Percentiles rank a stretch among this genome's conserved stretches.
These are phyloP conservation scores for Ceratobasidium sp. DNA, from an alignment of 1,284 basidiomycete species.

Conservation along the genomic window DNA sequence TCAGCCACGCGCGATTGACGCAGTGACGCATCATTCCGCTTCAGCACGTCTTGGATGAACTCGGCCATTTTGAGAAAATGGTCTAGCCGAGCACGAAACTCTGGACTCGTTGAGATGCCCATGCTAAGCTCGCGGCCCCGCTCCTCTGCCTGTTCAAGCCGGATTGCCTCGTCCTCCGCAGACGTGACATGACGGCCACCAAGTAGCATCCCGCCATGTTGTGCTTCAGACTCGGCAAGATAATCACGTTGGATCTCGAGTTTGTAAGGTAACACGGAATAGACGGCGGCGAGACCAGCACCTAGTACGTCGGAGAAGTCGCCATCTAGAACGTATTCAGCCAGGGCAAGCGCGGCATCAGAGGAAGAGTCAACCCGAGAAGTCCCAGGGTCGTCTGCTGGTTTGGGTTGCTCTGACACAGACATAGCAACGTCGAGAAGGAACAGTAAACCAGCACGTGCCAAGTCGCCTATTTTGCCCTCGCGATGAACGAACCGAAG, in stretches of 20 bases:
- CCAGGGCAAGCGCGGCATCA: conserved; percentile 85
- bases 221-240: conserved; percentile 55
- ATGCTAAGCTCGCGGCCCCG: conserved; percentile 61
- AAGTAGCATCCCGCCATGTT: conserved; percentile 68
- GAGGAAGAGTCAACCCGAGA: conserved; percentile 69
- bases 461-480: conserved; percentile 92
- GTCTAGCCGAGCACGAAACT: conserved; percentile 84
- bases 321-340: conserved; percentile 92
- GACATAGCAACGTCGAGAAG: conserved; percentile 95
- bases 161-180: conserved; percentile 51
- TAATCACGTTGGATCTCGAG: conserved; percentile 70
- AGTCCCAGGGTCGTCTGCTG: conserved; percentile 52
- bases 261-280: conserved; percentile 90
- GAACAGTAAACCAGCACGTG: conserved; percentile 89
- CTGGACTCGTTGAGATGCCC: conserved; percentile 76
- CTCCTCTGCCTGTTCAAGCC: conserved; percentile 64
- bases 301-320: conserved; percentile 97
- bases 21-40: conserved; percentile 60
- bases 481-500: conserved; percentile 95
- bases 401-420: conserved; percentile 62
- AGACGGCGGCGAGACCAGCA: conserved; percentile 92
- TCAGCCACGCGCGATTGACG: conserved; percentile 47
- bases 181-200: conserved; percentile 57
- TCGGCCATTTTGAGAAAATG: conserved; percentile 91
- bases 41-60: conserved; percentile 89